These are phyloP conservation scores for Kwoniella europaea DNA, from an alignment of 768 basidiomycete species.

Conservation along the genomic window DNA sequence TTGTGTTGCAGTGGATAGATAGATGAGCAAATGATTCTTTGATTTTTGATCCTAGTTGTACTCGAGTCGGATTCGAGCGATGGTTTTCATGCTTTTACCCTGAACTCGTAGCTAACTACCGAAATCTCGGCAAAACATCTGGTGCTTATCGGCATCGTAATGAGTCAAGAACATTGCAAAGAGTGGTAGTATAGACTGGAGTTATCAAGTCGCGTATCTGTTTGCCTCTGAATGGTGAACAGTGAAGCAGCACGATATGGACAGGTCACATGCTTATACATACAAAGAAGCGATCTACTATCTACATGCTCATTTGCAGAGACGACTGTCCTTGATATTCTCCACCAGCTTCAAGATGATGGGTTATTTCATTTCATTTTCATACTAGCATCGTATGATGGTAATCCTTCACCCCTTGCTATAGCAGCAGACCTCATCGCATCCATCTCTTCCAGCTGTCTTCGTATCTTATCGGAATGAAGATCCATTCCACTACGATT, in stretches of 20 bases:
- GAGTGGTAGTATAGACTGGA: not conserved
- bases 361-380: not conserved
- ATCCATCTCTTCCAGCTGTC: slow-evolving; percentile 19
- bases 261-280: too few species aligned
- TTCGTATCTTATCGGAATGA: slow-evolving; percentile 14
- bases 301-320: too few species aligned
- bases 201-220: not conserved
- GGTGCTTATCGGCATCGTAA: not conserved
- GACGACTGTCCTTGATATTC: too few species aligned
- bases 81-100: not conserved
- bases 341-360: too few species aligned
- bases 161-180: not conserved
- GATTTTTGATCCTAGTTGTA: not conserved
- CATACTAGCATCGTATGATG: slow-evolving; percentile 5
- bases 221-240: not conserved
- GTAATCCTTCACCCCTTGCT: slow-evolving; percentile 7
- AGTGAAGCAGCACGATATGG: too few species aligned
- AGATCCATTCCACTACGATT: not conserved
- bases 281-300: too few species aligned
- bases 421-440: not conserved
- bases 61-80: not conserved
- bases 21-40: not conserved
- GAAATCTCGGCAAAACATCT: slow-evolving; percentile 7
- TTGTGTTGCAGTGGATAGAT: not conserved
- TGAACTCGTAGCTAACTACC: not conserved